These are phyloP conservation scores for Pichia cactophila DNA, from an alignment of 1,139 yeast species.

Conservation along the genomic window DNA sequence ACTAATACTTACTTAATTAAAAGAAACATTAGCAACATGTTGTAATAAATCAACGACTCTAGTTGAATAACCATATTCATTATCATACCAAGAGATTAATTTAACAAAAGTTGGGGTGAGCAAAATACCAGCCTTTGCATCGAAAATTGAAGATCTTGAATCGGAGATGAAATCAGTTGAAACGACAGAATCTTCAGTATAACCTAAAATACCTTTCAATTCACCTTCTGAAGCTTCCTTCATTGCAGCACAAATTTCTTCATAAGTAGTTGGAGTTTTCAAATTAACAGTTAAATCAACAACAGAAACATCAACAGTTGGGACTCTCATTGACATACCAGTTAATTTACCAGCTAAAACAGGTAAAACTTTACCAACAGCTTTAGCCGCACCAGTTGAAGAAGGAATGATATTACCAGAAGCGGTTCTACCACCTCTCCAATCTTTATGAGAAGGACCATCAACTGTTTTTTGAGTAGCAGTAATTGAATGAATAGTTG, in stretches of 20 bases:
- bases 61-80: conserved; percentile 85
- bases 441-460: conserved; percentile 91
- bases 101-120: conserved; percentile 80
- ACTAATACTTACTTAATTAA: background rate
- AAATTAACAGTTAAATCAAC: conserved; percentile 69
- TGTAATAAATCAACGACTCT: conserved; percentile 82
- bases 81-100: conserved; percentile 83
- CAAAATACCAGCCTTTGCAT: conserved; percentile 79
- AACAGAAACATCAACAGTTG: conserved; percentile 82
- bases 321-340: conserved; percentile 86
- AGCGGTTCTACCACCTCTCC: conserved; percentile 96
- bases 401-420: conserved; percentile 88
- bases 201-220: conserved; percentile 69
- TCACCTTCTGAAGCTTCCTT: conserved; percentile 66
- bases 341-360: conserved; percentile 81
- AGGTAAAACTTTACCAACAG: conserved; percentile 86
- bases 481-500: conserved; percentile 84
- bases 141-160: conserved; percentile 71
- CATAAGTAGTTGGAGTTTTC: conserved; percentile 63
- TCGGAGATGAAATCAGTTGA: conserved; percentile 78
- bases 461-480: conserved; percentile 89
- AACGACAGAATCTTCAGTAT: conserved; percentile 82
- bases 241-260: conserved; percentile 63
- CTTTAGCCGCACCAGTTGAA: conserved; percentile 89
- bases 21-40: conserved; percentile 51